Conservation (phyloP, 148 eudicot genomes). For the Arbutus unedo region DNA sequence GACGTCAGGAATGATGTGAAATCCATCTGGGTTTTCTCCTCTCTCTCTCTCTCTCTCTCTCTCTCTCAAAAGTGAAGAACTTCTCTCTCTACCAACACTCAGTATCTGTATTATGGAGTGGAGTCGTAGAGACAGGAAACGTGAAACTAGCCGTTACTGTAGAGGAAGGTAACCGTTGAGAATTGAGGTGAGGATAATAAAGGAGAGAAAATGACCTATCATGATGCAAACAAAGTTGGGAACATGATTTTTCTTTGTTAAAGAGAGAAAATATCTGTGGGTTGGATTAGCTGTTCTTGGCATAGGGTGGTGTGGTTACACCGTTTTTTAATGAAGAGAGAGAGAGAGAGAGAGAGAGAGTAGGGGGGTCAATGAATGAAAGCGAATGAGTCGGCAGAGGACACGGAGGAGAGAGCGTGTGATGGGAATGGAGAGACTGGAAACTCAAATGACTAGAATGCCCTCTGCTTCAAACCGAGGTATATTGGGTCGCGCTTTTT, state of each 20-base stretch:
- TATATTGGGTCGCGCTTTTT: not conserved
- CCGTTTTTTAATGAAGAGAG: not conserved
- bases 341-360: conserved; percentile 4
- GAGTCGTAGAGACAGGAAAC: not conserved
- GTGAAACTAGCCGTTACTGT: conserved; percentile 15
- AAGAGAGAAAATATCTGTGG: not conserved
- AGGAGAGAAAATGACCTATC: not conserved
- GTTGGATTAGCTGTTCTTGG: conserved; percentile 4
- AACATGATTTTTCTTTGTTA: not conserved
- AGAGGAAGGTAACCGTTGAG: conserved; percentile 15
- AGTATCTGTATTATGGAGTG: not conserved
- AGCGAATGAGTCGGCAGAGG: not conserved
- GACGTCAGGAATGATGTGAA: too few species aligned
- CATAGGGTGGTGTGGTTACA: not conserved
- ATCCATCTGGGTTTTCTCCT: too few species aligned
- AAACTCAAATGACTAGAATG: not conserved
- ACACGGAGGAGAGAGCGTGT: not conserved
- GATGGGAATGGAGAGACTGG: not conserved
- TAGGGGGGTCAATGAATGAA: not conserved
- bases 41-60: not conserved
- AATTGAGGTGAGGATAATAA: not conserved
- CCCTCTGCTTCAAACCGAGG: not conserved
- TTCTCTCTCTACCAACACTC: not conserved
- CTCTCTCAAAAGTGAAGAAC: not conserved
- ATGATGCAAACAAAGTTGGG: not conserved